These are phyloP conservation scores for Steccherinum ochraceum DNA, from an alignment of 768 basidiomycete species.

Conservation along the genomic window DNA sequence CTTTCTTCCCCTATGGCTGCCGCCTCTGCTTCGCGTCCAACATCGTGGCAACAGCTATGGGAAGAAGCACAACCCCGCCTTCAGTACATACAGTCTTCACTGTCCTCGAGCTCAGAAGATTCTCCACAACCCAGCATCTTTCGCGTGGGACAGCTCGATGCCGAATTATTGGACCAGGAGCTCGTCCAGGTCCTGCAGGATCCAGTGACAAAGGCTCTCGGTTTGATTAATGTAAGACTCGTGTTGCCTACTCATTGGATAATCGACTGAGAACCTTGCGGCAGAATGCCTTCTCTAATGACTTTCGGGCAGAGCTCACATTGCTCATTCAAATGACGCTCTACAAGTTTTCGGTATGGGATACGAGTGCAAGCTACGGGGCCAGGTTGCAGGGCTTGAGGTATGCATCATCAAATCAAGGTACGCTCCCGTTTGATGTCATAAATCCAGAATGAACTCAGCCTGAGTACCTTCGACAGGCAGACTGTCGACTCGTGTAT, in stretches of 20 bases:
- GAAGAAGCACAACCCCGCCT: constrained; percentile 51
- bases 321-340: constrained; percentile 65
- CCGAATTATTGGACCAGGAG: constrained; percentile 85
- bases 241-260: not conserved
- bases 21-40: constrained; percentile 7
- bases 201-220: constrained; percentile 70
- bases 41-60: constrained; percentile 61
- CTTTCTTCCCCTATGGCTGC: constrained; percentile 7
- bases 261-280: no score
- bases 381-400: constrained; percentile 74
- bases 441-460: no score
- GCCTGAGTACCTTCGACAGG: constrained; percentile 43
- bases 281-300: constrained; percentile 52
- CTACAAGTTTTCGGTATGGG: constrained; percentile 82
- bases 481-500: constrained; percentile 52
- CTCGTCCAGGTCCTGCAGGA: constrained; percentile 76
- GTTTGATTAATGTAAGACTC: constrained; percentile 53
- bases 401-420: constrained; percentile 36
- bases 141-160: constrained; percentile 88
- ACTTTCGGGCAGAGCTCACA: constrained; percentile 68
- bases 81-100: constrained; percentile 35
- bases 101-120: constrained; percentile 26
- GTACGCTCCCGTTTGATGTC: constrained; percentile 22
- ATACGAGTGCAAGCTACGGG: constrained; percentile 75
- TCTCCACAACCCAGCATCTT: constrained; percentile 41